phyloP scores from a whole-genome alignment of 1,284 basidiomycete genomes.

The Ustilago crameri region DNA sequence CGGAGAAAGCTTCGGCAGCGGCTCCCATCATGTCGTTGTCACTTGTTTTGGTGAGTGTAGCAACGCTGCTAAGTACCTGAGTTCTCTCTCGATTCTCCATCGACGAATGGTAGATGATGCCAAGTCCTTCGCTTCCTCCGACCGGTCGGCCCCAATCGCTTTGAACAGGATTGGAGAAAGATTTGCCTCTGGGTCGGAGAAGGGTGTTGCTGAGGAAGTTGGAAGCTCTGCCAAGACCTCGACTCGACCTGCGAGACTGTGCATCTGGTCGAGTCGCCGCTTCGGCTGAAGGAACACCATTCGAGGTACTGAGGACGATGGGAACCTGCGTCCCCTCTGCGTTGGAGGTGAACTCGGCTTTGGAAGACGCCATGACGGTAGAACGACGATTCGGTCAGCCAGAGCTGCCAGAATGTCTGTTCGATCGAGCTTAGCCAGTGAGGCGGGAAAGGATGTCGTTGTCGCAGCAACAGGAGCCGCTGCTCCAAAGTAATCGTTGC shows the following conservation, averaged over 20 bases:
- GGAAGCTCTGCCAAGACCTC: slow-evolving; percentile 12
- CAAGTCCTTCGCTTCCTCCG: slow-evolving; percentile 46
- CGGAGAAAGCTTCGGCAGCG: slow-evolving; percentile 33
- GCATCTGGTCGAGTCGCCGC: slow-evolving; percentile 7
- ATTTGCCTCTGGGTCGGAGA: slow-evolving; percentile 23
- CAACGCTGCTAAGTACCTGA: slow-evolving; percentile 46
- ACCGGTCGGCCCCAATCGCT: slow-evolving; percentile 44
- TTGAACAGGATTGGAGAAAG: slow-evolving; percentile 5
- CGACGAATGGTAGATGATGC: slow-evolving; percentile 30
- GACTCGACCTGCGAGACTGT: slow-evolving; percentile 22
- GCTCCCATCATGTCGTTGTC: slow-evolving; percentile 30
- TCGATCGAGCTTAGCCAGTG: too few species aligned
- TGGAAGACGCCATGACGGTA: slow-evolving; percentile 19
- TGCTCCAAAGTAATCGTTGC: too few species aligned
- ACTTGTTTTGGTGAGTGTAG: slow-evolving; percentile 35
- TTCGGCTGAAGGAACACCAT: neutral
- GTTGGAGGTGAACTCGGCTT: slow-evolving; percentile 24
- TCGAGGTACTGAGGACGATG: slow-evolving; percentile 6
- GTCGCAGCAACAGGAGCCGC: too few species aligned
- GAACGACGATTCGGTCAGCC: neutral
- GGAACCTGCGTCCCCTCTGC: slow-evolving; percentile 4
- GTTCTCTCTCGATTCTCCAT: slow-evolving; percentile 34
- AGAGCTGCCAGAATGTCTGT: neutral
- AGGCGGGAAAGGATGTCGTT: neutral
- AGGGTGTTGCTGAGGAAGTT: slow-evolving; percentile 10